Evolutionary conservation across 2,329 filamentous ascomycete species (phyloP), one percentile per base, ranked within the genome.

Genomic region (Rhynchosporium secalis): DNA sequence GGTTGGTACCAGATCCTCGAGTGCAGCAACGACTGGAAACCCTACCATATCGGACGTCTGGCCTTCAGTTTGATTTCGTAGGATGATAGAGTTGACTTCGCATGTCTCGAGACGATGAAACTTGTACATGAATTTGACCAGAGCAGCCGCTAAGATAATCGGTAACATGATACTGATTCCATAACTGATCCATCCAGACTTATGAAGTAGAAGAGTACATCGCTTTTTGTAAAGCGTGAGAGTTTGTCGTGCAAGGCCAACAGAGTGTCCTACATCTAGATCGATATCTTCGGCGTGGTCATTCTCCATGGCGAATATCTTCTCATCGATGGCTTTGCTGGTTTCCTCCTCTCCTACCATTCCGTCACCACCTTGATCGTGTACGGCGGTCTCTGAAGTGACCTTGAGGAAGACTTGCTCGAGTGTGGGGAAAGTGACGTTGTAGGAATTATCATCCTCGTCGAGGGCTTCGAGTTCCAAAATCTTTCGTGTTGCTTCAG

Each of bases 331-430:
- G 15, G 62, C 62, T 3, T 57, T 62, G 10, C 48, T 38, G 13
- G 62, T 46, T 33, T 69, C 64, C 31, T 66, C 56, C 43, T 69
- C 66, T 33, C 64, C 66, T 38, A 67, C 65, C 56, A 66, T 65
- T 10, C 70, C 69, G 61, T 71, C 70, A 13, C 68, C 70, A n/a
- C 65, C 66, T 40, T 62, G 49, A 13, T 67, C 61, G 29, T 63
- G 65, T 10, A 70, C 58, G 3, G 62, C 65, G 10, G 83, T 78
- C 68, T 87, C 85, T 65, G 84, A 82, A 0, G 86, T 84, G 46
- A 88, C 78, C 63, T 84, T 86, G n/a, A 89, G 75, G 72, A 89
- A 89, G 0, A 88, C 85, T 65, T 88, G 85, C 70, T 89, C 86
- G 29, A 89, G 83, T 0, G 84, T 86, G 2, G 86, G 86, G 2